Evolutionary conservation across 805 yeast genomes (phyloP).

Genomic region (Lipomyces yamadae): DNA sequence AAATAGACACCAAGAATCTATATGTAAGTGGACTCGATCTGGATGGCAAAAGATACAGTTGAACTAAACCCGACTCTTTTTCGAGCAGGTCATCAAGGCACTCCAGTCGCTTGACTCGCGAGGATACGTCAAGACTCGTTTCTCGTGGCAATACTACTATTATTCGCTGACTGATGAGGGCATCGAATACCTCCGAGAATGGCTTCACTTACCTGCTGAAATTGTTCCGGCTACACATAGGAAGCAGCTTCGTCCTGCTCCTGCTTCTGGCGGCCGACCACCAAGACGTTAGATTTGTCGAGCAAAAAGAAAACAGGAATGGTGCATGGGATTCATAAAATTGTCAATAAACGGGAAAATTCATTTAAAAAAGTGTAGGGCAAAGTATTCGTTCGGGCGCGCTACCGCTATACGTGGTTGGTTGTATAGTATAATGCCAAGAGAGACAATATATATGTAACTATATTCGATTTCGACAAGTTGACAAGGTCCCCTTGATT

Average conservation of each 20-base stretch:
- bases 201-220: slow-evolving; percentile 98
- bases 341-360: neutral
- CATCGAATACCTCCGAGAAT: slow-evolving; percentile 96
- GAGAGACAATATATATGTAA: neutral
- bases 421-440: neutral
- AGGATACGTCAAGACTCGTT: slow-evolving; percentile 99
- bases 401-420: neutral
- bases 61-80: too few relatives aligned
- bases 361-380: neutral
- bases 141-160: slow-evolving; percentile 99
- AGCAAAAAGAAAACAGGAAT: neutral
- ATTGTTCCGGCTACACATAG: slow-evolving; percentile 98
- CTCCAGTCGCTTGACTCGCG: slow-evolving; percentile 98
- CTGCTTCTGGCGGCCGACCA: slow-evolving; percentile 48
- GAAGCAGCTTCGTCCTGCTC: slow-evolving; percentile 91
- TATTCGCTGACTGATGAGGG: slow-evolving; percentile 99
- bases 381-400: neutral
- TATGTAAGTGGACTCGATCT: slow-evolving; percentile 53
- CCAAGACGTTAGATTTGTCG: slow-evolving; percentile 7
- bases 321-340: neutral
- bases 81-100: slow-evolving; percentile 73
- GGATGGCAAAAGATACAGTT: neutral
- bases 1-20: slow-evolving; percentile 96
- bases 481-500: neutral
- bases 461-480: neutral